Evolutionary conservation across 2,329 filamentous ascomycete genomes (phyloP).

Genomic region (Penicillium sp.): DNA sequence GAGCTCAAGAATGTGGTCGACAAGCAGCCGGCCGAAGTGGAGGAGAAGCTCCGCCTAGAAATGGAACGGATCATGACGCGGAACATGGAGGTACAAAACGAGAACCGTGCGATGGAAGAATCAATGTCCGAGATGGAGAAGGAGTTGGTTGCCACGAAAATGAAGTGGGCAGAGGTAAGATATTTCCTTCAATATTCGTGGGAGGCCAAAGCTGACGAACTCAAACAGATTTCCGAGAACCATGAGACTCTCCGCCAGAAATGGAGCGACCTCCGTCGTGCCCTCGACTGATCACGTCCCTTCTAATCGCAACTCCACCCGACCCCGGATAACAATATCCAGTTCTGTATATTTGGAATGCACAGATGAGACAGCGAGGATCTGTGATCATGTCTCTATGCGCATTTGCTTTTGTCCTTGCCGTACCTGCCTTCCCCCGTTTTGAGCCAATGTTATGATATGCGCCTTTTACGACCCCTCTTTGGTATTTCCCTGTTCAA

Average conservation of each 20-base stretch:
- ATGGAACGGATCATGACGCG: conserved; percentile 90
- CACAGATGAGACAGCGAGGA: conserved; percentile 8
- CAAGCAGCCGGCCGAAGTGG: conserved; percentile 83
- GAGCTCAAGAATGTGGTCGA: conserved; percentile 86
- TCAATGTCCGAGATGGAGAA: conserved; percentile 90
- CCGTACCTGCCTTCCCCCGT: neutral
- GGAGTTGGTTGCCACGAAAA: conserved; percentile 86
- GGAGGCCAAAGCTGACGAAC: neutral
- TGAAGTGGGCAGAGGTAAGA: conserved; percentile 86
- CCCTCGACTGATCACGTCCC: conserved; percentile 43
- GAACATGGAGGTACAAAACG: conserved; percentile 89
- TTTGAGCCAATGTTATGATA: conserved; percentile 11
- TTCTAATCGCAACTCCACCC: neutral
- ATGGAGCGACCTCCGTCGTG: conserved; percentile 69
- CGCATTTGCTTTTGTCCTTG: conserved; percentile 9
- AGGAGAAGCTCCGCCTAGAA: conserved; percentile 74
- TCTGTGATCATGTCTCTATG: conserved; percentile 20
- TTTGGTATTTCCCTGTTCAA: conserved; percentile 8
- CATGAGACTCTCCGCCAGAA: conserved; percentile 73
- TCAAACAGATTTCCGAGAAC: conserved; percentile 60
- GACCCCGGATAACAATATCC: neutral
- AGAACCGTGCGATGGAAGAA: conserved; percentile 84
- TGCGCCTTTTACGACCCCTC: conserved; percentile 7
- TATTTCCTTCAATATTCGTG: conserved; percentile 32
- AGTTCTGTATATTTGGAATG: conserved; percentile 23